Evolutionary conservation across 495 filamentous ascomycete genomes (phyloP).

Genomic region (Aspergillus homomorphus): DNA sequence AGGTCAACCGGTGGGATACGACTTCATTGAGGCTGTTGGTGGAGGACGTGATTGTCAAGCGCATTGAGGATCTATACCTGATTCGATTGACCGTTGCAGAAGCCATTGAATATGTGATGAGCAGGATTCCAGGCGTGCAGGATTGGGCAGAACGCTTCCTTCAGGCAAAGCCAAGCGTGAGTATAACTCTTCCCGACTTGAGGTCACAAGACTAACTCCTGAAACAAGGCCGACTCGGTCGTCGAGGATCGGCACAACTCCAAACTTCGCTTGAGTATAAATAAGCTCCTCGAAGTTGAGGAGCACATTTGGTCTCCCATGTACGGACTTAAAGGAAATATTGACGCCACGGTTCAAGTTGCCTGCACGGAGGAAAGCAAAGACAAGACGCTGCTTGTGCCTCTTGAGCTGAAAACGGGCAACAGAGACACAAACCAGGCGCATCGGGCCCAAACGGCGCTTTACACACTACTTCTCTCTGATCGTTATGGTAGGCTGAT

Average conservation of each 20-base stretch:
- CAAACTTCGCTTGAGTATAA: constrained; percentile 76
- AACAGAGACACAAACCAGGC: constrained; percentile 67
- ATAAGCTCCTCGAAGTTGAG: constrained; percentile 91
- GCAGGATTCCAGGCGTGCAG: constrained; percentile 73
- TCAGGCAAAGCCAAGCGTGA: constrained; percentile 64
- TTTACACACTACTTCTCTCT: constrained; percentile 89
- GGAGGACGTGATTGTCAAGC: constrained; percentile 58
- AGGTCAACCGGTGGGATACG: constrained; percentile 76
- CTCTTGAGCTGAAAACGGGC: constrained; percentile 93
- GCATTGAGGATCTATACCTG: constrained; percentile 82
- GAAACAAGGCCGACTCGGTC: constrained; percentile 59
- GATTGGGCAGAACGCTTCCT: constrained; percentile 84
- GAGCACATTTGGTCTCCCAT: constrained; percentile 97
- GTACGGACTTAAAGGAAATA: constrained; percentile 95
- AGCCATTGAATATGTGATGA: constrained; percentile 71
- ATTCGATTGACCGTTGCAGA: constrained; percentile 70
- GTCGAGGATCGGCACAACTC: constrained; percentile 74
- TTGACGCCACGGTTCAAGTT: constrained; percentile 97
- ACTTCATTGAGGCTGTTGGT: constrained; percentile 62
- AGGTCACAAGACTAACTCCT: constrained; percentile 3
- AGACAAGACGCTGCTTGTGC: constrained; percentile 72
- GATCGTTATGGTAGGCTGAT: constrained; percentile 80
- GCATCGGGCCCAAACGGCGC: constrained; percentile 88
- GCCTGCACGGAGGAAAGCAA: constrained; percentile 63
- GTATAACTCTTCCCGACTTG: constrained; percentile 9